Conservation (phyloP, 495 filamentous ascomycete species). For the Penicillium maclennaniae region DNA sequence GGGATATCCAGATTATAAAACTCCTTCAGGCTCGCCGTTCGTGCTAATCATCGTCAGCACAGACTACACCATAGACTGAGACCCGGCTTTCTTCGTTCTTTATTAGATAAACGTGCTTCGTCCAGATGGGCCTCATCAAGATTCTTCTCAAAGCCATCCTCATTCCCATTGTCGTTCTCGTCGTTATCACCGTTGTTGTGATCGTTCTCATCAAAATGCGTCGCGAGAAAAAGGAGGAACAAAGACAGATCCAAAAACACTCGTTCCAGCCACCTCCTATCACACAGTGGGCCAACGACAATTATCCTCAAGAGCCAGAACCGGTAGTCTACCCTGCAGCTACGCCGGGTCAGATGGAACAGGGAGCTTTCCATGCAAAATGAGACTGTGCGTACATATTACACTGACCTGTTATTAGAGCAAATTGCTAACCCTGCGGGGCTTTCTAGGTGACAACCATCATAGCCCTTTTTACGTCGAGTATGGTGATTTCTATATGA, state of each 20-base stretch:
- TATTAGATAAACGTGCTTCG: not conserved
- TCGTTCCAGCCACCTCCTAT: slow-evolving; percentile 14
- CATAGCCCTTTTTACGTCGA: no score
- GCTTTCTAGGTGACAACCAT: no score
- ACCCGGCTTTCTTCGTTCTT: not conserved
- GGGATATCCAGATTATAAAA: not conserved
- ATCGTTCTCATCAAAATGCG: slow-evolving; percentile 12
- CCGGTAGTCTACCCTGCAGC: slow-evolving; percentile 1
- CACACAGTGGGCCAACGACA: slow-evolving; percentile 8
- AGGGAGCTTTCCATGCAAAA: not conserved
- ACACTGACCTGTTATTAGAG: no score
- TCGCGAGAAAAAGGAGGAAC: slow-evolving; percentile 11
- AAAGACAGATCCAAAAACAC: slow-evolving; percentile 3
- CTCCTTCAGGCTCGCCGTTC: not conserved
- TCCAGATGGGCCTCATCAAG: slow-evolving; percentile 48
- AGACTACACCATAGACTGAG: not conserved
- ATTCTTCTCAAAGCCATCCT: slow-evolving; percentile 55
- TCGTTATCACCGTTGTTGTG: slow-evolving; percentile 2
- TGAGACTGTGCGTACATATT: not conserved
- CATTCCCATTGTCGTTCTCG: slow-evolving; percentile 14
- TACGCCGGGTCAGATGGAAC: slow-evolving; percentile 4
- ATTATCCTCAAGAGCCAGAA: slow-evolving; percentile 8
- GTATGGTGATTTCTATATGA: no score
- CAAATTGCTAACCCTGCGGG: no score
- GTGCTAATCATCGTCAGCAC: not conserved